Percentiles rank a stretch among this genome's conserved stretches.
Evolutionary conservation across 768 basidiomycete species (phyloP).

Genomic region (Mycena chlorophos): DNA sequence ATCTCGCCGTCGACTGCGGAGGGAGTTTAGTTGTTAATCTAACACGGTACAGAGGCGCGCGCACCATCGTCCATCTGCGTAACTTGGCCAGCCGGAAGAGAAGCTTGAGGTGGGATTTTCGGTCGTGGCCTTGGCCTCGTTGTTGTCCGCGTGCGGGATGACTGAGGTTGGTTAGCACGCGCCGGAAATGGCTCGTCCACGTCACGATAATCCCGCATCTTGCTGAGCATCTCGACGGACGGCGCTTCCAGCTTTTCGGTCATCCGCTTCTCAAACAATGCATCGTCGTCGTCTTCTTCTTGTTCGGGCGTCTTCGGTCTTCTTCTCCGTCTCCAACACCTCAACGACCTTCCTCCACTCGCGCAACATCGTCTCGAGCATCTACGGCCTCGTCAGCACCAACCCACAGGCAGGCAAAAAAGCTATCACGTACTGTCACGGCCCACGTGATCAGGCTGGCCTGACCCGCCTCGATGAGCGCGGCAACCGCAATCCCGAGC

Average conservation of each 20-base stretch:
- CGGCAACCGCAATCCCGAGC: slow-evolving; percentile 64
- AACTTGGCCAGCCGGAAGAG: slow-evolving; percentile 82
- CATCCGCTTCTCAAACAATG: slow-evolving; percentile 15
- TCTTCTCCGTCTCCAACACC: slow-evolving; percentile 5
- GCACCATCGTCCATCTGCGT: slow-evolving; percentile 64
- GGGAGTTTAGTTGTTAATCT: slow-evolving; percentile 38
- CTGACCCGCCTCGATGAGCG: slow-evolving; percentile 55
- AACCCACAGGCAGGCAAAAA: not conserved
- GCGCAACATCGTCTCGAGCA: slow-evolving; percentile 8
- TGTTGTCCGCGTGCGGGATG: slow-evolving; percentile 73
- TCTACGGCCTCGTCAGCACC: slow-evolving; percentile 5
- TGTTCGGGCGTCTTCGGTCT: not conserved
- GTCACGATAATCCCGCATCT: slow-evolving; percentile 15
- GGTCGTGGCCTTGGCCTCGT: slow-evolving; percentile 73
- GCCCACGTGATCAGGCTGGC: slow-evolving; percentile 58
- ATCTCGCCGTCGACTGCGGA: slow-evolving; percentile 37
- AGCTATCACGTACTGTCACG: slow-evolving; percentile 51
- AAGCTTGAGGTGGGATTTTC: slow-evolving; percentile 81
- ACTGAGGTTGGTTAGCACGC: slow-evolving; percentile 41
- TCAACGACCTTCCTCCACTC: slow-evolving; percentile 12
- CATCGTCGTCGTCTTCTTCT: slow-evolving; percentile 12
- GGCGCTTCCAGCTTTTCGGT: slow-evolving; percentile 17
- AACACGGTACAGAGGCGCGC: slow-evolving; percentile 19
- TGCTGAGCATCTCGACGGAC: slow-evolving; percentile 13
- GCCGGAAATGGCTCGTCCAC: slow-evolving; percentile 7